Base-by-base conservation (phyloP, 2,329 filamentous ascomycete genomes). In the Neurospora sp. region DNA sequence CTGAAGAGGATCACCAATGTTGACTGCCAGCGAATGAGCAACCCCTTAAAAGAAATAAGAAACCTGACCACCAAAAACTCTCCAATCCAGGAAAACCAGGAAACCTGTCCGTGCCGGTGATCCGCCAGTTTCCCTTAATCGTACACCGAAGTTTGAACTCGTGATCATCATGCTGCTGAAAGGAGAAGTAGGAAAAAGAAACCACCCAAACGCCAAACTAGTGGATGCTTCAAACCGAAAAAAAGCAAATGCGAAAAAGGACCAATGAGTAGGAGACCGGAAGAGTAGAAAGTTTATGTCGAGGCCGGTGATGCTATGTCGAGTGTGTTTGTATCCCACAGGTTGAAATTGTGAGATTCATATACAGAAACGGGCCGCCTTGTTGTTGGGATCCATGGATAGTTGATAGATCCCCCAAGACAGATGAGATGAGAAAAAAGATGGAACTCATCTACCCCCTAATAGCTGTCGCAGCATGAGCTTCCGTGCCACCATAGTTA, bases 401-500 rank as follows among this genome's bases (percentile, higher is more conserved):
- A 38, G 17, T 23, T 15, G 38, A 43, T 69, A 33, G 46, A 37
- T 10, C 12, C 12, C 19, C 10, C 17, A 66, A 40, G 11, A 12
- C 28, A 19, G 23, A 66, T 38, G 40, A 41, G 40, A 70, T 78
- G 41, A 46, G 41, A 46, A 10, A 19, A 43, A 23, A 10, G n/a
- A 46, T 41, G 40, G 15, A 19, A 46, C 41, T 62, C 52, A 62
- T 62, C 28, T 74, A 82, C 68, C 81, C 79, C 74, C 78, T 79
- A 72, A 83, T 88, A 57, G 85, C 84, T 76, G 84, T 83, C 65
- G 83, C 79, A 69, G 83, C 75, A 78, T 86, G 82, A 76, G 83
- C 76, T 70, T 87, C 84, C 69, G 82, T 73, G 65, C 80, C 79
- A 77, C 79, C 52, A 62, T 62, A 36, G 52, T 62, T 62, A 62